phyloP scores from a whole-genome alignment of 2,329 filamentous ascomycete species.

The Botryotinia convoluta region DNA sequence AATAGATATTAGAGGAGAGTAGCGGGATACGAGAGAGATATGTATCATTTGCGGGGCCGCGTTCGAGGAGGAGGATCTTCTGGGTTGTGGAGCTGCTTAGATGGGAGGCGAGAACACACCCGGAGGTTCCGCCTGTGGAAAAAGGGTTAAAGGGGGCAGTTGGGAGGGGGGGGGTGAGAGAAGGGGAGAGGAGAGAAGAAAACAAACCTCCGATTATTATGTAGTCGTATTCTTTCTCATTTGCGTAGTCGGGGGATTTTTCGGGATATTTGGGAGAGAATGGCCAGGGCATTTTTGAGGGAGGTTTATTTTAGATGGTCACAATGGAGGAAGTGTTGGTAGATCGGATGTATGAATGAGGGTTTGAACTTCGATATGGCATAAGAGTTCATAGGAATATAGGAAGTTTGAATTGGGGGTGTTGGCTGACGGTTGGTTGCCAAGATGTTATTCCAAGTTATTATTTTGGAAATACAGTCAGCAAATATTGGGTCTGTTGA shows the following conservation, averaged over 20 bases:
- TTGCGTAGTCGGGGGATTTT: not conserved
- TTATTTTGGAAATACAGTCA: not conserved
- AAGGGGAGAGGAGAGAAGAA: not conserved
- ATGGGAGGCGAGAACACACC: conserved; percentile 42
- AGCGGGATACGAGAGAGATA: not conserved
- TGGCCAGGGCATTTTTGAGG: not conserved
- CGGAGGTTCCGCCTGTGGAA: conserved; percentile 41
- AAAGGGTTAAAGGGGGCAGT: not conserved
- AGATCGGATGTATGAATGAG: not conserved
- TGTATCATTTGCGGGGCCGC: conserved; percentile 32
- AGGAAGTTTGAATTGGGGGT: not conserved
- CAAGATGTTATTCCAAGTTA: not conserved
- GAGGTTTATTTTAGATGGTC: not conserved
- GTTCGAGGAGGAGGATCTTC: conserved; percentile 42
- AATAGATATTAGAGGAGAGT: not conserved
- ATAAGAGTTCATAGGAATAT: not conserved
- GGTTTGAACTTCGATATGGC: rapidly evolving
- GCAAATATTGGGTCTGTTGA: not conserved
- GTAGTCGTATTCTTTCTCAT: not conserved
- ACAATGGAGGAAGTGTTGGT: too few species aligned
- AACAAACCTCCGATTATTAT: not conserved
- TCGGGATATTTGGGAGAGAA: not conserved
- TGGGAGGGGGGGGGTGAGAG: not conserved
- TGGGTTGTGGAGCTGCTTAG: conserved; percentile 40
- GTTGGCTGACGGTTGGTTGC: not conserved